These are phyloP conservation scores for Thoreauomyces humboldtii DNA, from an alignment of 192 early-diverging fungal species.

Conservation along the genomic window DNA sequence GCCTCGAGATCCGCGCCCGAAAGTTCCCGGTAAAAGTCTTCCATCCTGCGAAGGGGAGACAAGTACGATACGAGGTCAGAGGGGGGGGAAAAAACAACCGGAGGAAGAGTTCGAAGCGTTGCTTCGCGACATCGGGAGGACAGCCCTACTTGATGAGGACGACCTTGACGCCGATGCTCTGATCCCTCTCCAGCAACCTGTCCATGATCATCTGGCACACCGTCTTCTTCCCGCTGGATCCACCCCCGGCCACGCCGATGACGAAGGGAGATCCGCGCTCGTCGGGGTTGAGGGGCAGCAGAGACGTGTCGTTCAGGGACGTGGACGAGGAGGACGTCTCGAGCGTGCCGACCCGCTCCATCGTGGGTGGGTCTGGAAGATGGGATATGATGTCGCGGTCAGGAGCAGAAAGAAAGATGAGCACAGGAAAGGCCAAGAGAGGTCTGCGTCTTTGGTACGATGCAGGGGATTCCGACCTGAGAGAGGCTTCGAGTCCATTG, in stretches of 20 bases:
- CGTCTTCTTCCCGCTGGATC: slow-evolving; percentile 45
- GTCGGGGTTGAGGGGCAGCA: neutral
- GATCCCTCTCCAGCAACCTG: slow-evolving; percentile 26
- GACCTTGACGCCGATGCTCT: slow-evolving; percentile 15
- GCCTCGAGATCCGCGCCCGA: slow-evolving; percentile 13
- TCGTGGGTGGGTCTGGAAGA: neutral
- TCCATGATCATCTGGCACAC: slow-evolving; percentile 46
- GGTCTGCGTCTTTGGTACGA: too few relatives aligned
- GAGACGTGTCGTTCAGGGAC: slow-evolving; percentile 13
- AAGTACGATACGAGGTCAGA: too few relatives aligned
- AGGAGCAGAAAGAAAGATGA: neutral
- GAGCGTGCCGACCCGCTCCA: slow-evolving; percentile 1
- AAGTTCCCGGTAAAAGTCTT: slow-evolving; percentile 41
- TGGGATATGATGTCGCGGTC: too few relatives aligned
- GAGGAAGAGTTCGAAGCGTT: neutral
- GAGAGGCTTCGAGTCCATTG: neutral
- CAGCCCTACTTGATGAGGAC: slow-evolving; percentile 14
- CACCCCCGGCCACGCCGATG: slow-evolving; percentile 53
- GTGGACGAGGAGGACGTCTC: slow-evolving; percentile 18
- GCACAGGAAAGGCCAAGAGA: too few relatives aligned
- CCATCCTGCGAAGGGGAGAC: slow-evolving; percentile 18
- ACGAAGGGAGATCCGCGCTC: slow-evolving; percentile 39
- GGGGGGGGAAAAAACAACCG: neutral
- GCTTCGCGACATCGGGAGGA: neutral
- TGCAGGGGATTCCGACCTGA: neutral